phyloP scores from a whole-genome alignment of 345 rosid species.

The Eucalyptus microcorys region DNA sequence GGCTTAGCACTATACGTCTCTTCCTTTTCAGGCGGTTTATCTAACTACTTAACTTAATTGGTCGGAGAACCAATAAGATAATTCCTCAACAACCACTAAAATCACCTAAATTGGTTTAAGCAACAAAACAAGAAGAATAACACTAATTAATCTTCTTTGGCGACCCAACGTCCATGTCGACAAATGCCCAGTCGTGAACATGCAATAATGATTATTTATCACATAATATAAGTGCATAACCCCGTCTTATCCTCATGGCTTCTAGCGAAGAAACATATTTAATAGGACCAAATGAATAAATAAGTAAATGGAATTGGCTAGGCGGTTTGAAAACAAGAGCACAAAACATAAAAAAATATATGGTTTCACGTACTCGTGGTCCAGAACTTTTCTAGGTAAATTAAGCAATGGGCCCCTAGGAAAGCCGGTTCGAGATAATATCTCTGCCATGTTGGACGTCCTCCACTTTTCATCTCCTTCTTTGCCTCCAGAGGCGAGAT shows the following conservation, averaged over 20 bases:
- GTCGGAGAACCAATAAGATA: neutral
- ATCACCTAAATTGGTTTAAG: neutral
- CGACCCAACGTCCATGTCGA: neutral
- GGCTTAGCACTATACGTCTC: neutral
- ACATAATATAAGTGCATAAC: neutral
- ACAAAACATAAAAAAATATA: neutral
- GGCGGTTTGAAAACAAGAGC: neutral
- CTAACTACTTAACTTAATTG: neutral
- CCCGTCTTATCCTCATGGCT: neutral
- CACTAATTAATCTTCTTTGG: neutral
- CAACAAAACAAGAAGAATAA: neutral
- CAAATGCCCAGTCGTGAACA: conserved; percentile 9
- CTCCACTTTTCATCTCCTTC: neutral
- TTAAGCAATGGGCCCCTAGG: neutral
- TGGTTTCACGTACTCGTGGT: neutral
- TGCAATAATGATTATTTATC: neutral
- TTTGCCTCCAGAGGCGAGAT: neutral
- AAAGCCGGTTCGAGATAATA: neutral
- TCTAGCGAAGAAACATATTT: neutral
- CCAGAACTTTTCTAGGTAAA: neutral
- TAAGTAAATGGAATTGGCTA: neutral
- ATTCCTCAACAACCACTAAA: conserved; percentile 1
- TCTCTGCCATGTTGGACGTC: neutral
- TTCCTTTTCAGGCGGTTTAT: neutral
- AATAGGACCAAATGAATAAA: neutral